A percentile compares a stretch with the other conserved stretches of the same genome.
These are phyloP conservation scores for Saccharomyces pastorianus DNA, from an alignment of 1,139 yeast species.

Conservation along the genomic window DNA sequence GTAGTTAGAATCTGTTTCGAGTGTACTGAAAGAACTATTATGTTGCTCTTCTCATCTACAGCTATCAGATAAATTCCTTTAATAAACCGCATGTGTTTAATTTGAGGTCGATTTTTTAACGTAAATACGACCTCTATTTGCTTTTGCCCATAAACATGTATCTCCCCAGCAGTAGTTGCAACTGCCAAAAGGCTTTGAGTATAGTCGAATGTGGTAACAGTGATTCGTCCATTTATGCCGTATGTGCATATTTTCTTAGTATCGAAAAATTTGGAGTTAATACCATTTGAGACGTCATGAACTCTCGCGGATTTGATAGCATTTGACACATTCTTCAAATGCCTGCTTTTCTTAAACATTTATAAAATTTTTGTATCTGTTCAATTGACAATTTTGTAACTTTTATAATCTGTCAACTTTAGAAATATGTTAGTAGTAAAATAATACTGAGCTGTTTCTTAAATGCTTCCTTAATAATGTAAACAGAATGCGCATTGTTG, in stretches of 20 bases:
- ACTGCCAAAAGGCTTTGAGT: conserved; percentile 79
- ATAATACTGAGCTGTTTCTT: neutral
- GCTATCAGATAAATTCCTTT: conserved; percentile 76
- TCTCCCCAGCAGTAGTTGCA: conserved; percentile 59
- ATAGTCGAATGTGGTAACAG: conserved; percentile 74
- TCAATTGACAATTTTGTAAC: neutral
- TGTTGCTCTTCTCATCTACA: conserved; percentile 44
- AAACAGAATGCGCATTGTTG: neutral
- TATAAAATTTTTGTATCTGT: neutral
- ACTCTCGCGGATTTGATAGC: conserved; percentile 35
- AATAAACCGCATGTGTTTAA: conserved; percentile 54
- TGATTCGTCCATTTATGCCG: conserved; percentile 54
- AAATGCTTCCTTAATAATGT: neutral
- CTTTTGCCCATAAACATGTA: conserved; percentile 77
- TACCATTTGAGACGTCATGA: conserved; percentile 33
- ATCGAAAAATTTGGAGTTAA: conserved; percentile 36
- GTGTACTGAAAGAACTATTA: conserved; percentile 63
- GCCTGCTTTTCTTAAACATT: conserved; percentile 11
- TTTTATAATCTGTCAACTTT: neutral
- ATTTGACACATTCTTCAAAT: conserved; percentile 46
- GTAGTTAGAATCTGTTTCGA: conserved; percentile 50
- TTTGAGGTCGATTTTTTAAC: conserved; percentile 43
- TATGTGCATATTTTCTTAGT: conserved; percentile 37
- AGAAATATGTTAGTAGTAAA: no score
- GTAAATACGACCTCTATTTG: conserved; percentile 68